phyloP scores from a whole-genome alignment of 768 basidiomycete species.

The Calocybe gangraenosa region DNA sequence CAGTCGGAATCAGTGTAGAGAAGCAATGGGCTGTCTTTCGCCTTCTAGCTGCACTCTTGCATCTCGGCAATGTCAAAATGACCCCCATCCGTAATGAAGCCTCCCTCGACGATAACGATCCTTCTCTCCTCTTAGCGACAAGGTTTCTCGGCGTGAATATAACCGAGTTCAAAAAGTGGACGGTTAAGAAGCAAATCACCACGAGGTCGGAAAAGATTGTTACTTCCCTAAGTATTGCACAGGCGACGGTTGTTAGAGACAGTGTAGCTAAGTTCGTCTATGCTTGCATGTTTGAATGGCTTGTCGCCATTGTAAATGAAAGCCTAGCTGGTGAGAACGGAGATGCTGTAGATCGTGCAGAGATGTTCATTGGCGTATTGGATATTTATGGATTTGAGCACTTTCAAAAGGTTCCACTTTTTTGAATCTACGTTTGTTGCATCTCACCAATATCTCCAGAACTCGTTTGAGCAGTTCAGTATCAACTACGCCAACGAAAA shows the following conservation, averaged over 20 bases:
- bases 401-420: conserved; percentile 77
- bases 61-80: conserved; percentile 97
- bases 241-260: conserved; percentile 92
- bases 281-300: conserved; percentile 97
- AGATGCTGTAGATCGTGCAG: conserved; percentile 82
- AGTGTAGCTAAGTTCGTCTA: conserved; percentile 99
- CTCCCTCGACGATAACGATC: conserved; percentile 76
- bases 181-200: conserved; percentile 93
- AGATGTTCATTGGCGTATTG: conserved; percentile 98
- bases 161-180: conserved; percentile 98
- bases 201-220: conserved; percentile 96
- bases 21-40: conserved; percentile 98
- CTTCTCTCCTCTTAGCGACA: conserved; percentile 75
- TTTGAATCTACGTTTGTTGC: neutral
- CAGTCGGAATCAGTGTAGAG: conserved; percentile 96
- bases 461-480: conserved; percentile 96
- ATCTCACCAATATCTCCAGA: conserved; percentile 36
- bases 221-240: conserved; percentile 76
- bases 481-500: conserved; percentile 99
- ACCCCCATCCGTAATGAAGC: conserved; percentile 79
- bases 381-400: conserved; percentile 99
- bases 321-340: conserved; percentile 94
- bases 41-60: conserved; percentile 86
- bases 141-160: conserved; percentile 87
- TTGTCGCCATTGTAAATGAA: conserved; percentile 96